Evolutionary conservation across 352 stramenopile genomes (phyloP), one percentile per base, ranked within the genome.

Genomic region (Phytophthora hibernalis): DNA sequence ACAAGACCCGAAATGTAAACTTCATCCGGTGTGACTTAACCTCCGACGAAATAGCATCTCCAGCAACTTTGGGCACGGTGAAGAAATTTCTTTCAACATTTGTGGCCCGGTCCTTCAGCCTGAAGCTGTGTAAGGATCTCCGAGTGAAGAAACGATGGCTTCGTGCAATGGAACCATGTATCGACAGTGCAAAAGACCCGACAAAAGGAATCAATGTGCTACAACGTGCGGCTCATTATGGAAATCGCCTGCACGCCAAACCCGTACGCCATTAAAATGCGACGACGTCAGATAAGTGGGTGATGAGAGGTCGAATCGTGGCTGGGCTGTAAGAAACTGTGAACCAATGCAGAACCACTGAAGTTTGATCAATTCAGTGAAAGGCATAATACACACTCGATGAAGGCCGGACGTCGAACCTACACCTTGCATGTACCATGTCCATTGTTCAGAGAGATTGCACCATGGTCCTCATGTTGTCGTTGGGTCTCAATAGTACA

Each of bases 221-320:
- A 73, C 30, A 69, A 66, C 15, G 45, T 22, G 3, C 48, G 63
- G 5, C 20, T 70, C 16, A 77, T 77, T n/a, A n/a, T n/a, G 69
- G 67, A 30, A 12, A 67, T 73, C 13, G 31, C 49, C n/a, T n/a
- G n/a, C n/a, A n/a, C n/a, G n/a, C n/a, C n/a, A n/a, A 67, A 44
- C 26, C 54, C 47, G 30, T 64, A 47, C 18, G 30, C 56, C 18
- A 71, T 71, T 28, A 37, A 75, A 18, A 64, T 71, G 56, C 44
- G 61, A 8, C 50, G 62, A 0, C 44, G 45, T 12, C 55, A 71
- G 47, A 75, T 71, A 20, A 6, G 6, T 66, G 10, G 55, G 49
- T 3, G 63, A 62, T 30, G 55, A 12, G 55, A 59, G 15, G 21
- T 49, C 20, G 63, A 70, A 35, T 33, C 42, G 2, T 71, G 63